Evolutionary conservation across 257 asterid species (phyloP), one percentile per base, ranked within the genome.

Genomic region (Solanum ahanhuiri): DNA sequence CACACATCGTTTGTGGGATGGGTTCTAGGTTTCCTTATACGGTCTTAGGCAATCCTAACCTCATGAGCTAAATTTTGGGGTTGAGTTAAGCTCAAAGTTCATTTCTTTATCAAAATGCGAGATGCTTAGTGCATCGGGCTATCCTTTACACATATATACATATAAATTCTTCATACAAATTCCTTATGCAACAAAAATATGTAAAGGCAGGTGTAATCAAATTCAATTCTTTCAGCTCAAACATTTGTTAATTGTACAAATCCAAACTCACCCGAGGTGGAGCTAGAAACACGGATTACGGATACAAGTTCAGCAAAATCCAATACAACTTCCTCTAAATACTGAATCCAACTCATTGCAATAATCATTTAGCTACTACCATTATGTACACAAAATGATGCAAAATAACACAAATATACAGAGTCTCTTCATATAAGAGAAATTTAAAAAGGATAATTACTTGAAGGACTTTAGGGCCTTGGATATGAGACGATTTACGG

Each of bases 391-490:
- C 69, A 60, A 60, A 60, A 60, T 60, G 30, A 60, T 9, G 69
- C 69, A 60, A 60, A 60, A 60, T n/a, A n/a, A 60, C 25, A 60
- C 69, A 23, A 0, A 8, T 54, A 54, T 6, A 54, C 63, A 54
- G n/a, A 58, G 4, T 18, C 3, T 60, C 28, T 60, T 60, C 69
- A 60, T n/a, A n/a, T 60, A 4, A 10, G 31, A 60, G 10, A 41
- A 28, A 33, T 43, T 22, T 39, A 54, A 51, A 15, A 82, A 31
- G 35, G 67, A 15, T 12, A 15, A 71, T 63, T 89, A 94, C 98
- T 94, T 95, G 98, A 88, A 95, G 98, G 87, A 95, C 91, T 81
- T 90, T 86, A 34, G 97, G 97, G 79, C 93, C 95, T 57, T 84
- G 93, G 20, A 95, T 87, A 89, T 90, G 95, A 87, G 98, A 86